Conservation (phyloP, 2,329 filamentous ascomycete genomes). For the Penicillium sp. region DNA sequence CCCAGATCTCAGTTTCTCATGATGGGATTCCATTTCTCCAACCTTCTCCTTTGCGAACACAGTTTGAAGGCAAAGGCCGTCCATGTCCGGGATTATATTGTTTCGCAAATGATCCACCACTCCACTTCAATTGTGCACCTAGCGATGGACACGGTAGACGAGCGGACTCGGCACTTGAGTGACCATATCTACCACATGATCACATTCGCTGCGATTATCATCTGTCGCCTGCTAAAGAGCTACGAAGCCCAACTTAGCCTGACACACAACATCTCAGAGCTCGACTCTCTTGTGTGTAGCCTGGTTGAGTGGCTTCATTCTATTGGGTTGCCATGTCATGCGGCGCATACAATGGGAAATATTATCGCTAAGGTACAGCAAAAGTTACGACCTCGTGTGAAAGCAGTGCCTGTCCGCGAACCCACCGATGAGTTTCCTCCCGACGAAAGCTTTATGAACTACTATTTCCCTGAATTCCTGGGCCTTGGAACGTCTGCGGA, state of each 20-base stretch:
- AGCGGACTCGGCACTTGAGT: slow-evolving; percentile 47
- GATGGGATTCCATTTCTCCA: slow-evolving; percentile 51
- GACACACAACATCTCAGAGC: slow-evolving; percentile 33
- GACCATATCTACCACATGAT: slow-evolving; percentile 54
- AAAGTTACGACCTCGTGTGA: slow-evolving; percentile 36
- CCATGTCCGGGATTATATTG: slow-evolving; percentile 36
- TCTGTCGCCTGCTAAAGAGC: slow-evolving; percentile 38
- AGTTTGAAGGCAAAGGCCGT: slow-evolving; percentile 38
- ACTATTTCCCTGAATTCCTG: slow-evolving; percentile 36
- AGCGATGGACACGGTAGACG: slow-evolving; percentile 48
- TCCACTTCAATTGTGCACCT: slow-evolving; percentile 44
- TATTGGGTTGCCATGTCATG: slow-evolving; percentile 47
- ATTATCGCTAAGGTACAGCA: slow-evolving; percentile 36
- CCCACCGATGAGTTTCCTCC: slow-evolving; percentile 15
- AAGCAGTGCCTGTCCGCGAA: slow-evolving; percentile 4
- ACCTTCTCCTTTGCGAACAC: slow-evolving; percentile 45
- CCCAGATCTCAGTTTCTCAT: slow-evolving; percentile 49
- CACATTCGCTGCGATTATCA: slow-evolving; percentile 42
- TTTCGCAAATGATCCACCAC: slow-evolving; percentile 46
- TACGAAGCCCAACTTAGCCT: slow-evolving; percentile 38
- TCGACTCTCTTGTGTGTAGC: slow-evolving; percentile 37
- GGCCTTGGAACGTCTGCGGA: slow-evolving; percentile 30
- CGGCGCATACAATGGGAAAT: slow-evolving; percentile 43
- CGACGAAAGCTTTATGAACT: slow-evolving; percentile 25
- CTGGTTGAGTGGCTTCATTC: slow-evolving; percentile 45